phyloP scores from a whole-genome alignment of 2,329 filamentous ascomycete species.

The Talaromyces sp. region DNA sequence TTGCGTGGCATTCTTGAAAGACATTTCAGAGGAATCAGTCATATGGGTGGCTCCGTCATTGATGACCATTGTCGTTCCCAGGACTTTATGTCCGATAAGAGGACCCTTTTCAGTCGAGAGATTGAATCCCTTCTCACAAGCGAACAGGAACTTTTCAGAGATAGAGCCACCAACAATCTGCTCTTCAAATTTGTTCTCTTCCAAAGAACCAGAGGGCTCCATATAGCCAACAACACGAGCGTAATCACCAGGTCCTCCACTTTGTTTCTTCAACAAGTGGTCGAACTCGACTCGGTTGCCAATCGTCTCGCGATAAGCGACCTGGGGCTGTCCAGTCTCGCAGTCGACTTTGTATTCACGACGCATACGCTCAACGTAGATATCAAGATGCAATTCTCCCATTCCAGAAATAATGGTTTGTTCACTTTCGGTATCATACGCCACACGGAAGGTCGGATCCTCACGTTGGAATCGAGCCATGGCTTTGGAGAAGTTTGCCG shows the following conservation, averaged over 20 bases:
- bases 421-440: conserved; percentile 85
- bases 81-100: conserved; percentile 85
- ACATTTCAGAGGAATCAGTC: conserved; percentile 94
- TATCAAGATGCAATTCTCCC: conserved; percentile 94
- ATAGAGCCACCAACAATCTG: conserved; percentile 86
- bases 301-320: conserved; percentile 95
- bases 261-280: conserved; percentile 91
- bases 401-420: conserved; percentile 98
- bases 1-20: conserved; percentile 91
- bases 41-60: conserved; percentile 97
- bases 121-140: conserved; percentile 93
- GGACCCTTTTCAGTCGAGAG: conserved; percentile 79
- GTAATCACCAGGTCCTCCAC: conserved; percentile 90
- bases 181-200: conserved; percentile 78
- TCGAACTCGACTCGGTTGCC: conserved; percentile 77
- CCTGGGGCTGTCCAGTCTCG: conserved; percentile 90
- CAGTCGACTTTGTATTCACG: conserved; percentile 97
- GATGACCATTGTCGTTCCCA: conserved; percentile 85
- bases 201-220: conserved; percentile 72
- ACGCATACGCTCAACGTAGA: conserved; percentile 94
- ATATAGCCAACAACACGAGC: conserved; percentile 88
- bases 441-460: conserved; percentile 94
- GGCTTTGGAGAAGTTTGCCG: conserved; percentile 93
- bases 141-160: conserved; percentile 90
- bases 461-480: conserved; percentile 99